Evolutionary conservation across 2,329 filamentous ascomycete species (phyloP).

Genomic region (Arachnopeziza araneosa): DNA sequence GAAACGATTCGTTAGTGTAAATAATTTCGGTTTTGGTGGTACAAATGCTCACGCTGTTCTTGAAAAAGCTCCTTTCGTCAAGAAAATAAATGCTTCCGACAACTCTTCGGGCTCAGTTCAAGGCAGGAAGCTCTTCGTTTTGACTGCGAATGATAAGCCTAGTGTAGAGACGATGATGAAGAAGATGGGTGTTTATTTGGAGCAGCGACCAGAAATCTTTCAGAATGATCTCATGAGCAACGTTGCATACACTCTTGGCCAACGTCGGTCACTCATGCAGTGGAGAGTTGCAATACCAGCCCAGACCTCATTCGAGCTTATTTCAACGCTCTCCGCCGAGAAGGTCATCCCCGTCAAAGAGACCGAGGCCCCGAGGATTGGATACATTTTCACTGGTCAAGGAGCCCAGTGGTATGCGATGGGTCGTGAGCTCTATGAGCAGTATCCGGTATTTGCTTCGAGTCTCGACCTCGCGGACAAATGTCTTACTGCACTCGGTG

Average conservation of each 20-base stretch:
- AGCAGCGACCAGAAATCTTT: slow-evolving; percentile 28
- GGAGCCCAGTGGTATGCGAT: slow-evolving; percentile 28
- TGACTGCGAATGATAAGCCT: slow-evolving; percentile 25
- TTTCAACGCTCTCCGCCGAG: slow-evolving; percentile 12
- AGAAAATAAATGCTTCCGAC: background rate
- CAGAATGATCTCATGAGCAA: slow-evolving; percentile 28
- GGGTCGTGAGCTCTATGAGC: slow-evolving; percentile 25
- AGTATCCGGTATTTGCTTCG: slow-evolving; percentile 33
- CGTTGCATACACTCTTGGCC: slow-evolving; percentile 21
- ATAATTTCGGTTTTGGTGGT: slow-evolving; percentile 31
- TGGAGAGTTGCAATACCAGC: slow-evolving; percentile 23
- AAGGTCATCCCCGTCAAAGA: background rate
- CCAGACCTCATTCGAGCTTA: background rate
- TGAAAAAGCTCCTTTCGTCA: background rate
- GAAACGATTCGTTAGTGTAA: slow-evolving; percentile 14
- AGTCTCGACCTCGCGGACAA: slow-evolving; percentile 23
- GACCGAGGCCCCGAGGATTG: slow-evolving; percentile 14
- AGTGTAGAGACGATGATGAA: slow-evolving; percentile 25
- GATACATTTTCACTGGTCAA: slow-evolving; percentile 27
- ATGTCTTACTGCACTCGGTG: slow-evolving; percentile 26
- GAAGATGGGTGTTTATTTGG: slow-evolving; percentile 25
- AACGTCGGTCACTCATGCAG: slow-evolving; percentile 23
- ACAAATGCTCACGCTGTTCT: slow-evolving; percentile 22
- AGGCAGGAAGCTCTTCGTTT: slow-evolving; percentile 28
- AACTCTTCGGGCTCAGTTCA: slow-evolving; percentile 6